Evolutionary conservation across 768 basidiomycete genomes (phyloP), one percentile per base, ranked within the genome.

Genomic region (Boletus tomentosulus): DNA sequence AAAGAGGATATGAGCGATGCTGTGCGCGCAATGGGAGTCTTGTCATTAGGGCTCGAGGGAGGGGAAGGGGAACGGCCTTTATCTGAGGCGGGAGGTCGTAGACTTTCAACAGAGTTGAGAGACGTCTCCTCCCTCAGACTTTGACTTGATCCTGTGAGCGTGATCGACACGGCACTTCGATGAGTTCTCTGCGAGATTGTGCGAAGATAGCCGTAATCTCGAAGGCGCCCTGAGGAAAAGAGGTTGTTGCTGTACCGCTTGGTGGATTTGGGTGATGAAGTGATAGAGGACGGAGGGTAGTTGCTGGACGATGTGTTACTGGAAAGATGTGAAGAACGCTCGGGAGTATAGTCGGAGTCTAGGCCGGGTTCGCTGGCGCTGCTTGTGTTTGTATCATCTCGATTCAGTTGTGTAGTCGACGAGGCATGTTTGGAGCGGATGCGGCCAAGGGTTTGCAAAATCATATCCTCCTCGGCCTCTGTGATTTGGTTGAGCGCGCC

Each of bases 211-310:
- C 76, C 74, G 64, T 89, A 83, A 67, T 92, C 90, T 52, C 85
- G 78, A 61, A 90, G 77, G 51, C 84, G 80, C n/a, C 85, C 84
- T 16, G 90, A 92, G 45, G 88, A 85, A 57, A 92, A 92, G 47
- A 93, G 74, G 63, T 92, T 92, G 68, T 92, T 92, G 74, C 89
- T 91, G 68, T 88, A 87, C 44, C 90, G 81, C 71, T 87, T 86
- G 52, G 75, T 72, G 38, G 81, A 80, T 33, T 80, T 76, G 25
- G 66, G 62, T 25, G 85, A 71, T 41, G 69, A 71, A 25, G 66
- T 66, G 57, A 65, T 22, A 5, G 69, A 78, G 24, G 82, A 79
- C 19, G 75, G 45, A 60, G 73, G 63, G 71, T 62, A 64, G 12
- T 62, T 57, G 52, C 66, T 61, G 52, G 77, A 73, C 60, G 69